Evolutionary conservation across 1,139 yeast genomes (phyloP).

Genomic region (Barnettozyma hawaiiensis): DNA sequence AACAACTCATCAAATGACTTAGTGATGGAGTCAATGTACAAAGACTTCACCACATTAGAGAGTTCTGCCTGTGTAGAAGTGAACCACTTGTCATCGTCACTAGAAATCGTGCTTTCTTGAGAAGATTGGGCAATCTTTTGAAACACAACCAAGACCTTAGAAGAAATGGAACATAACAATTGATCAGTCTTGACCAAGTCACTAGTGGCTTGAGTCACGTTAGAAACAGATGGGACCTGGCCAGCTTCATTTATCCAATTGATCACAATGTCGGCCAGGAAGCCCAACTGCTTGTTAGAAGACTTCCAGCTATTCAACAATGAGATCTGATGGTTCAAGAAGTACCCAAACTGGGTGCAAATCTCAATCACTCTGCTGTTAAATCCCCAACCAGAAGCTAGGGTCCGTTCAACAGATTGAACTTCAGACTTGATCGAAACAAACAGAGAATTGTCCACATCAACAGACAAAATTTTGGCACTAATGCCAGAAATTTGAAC

Average conservation of each 20-base stretch:
- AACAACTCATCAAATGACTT: conserved; percentile 33
- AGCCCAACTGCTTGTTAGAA: conserved; percentile 30
- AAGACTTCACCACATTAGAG: conserved; percentile 32
- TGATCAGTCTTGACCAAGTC: conserved; percentile 40
- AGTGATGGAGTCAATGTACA: conserved; percentile 31
- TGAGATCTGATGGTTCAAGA: conserved; percentile 18
- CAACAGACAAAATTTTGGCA: conserved; percentile 15
- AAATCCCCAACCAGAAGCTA: conserved; percentile 15
- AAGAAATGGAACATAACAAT: conserved; percentile 47
- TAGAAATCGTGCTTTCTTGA: conserved; percentile 32
- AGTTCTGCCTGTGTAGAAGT: conserved; percentile 42
- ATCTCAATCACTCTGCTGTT: conserved; percentile 12
- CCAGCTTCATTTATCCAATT: conserved; percentile 32
- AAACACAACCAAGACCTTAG: conserved; percentile 58
- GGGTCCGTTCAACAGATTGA: conserved; percentile 11
- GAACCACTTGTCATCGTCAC: conserved; percentile 66
- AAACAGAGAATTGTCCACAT: conserved; percentile 22
- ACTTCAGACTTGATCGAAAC: conserved; percentile 15
- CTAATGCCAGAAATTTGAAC: conserved; percentile 30
- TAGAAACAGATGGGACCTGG: conserved; percentile 1
- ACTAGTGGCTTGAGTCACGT: background rate
- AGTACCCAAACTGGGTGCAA: conserved; percentile 8
- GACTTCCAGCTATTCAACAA: conserved; percentile 30
- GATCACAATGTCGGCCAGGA: conserved; percentile 42
- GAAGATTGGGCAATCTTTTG: conserved; percentile 48